Evolutionary conservation across 768 basidiomycete species (phyloP).

Genomic region (Hemileccinum impolitum): DNA sequence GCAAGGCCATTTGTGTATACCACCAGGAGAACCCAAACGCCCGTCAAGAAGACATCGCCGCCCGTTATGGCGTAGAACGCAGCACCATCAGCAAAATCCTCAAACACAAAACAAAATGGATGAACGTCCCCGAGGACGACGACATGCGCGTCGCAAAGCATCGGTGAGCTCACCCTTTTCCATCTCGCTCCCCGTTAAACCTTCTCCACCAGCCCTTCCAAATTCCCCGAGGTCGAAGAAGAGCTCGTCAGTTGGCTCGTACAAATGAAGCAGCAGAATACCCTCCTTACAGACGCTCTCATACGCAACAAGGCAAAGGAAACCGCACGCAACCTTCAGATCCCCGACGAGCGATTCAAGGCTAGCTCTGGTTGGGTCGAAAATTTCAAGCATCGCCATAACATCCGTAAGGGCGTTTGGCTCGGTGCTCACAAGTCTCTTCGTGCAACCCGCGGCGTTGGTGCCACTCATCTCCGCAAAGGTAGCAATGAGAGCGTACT

Average conservation of each 20-base stretch:
- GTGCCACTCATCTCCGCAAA: constrained; percentile 36
- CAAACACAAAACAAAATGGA: constrained; percentile 81
- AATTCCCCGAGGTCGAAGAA: constrained; percentile 75
- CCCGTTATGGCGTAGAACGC: constrained; percentile 73
- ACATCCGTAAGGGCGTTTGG: constrained; percentile 67
- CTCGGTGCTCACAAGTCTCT: constrained; percentile 37
- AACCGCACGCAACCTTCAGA: constrained; percentile 53
- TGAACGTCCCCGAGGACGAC: constrained; percentile 60
- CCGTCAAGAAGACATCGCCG: constrained; percentile 83
- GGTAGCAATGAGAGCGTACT: constrained; percentile 32
- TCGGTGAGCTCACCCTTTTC: constrained; percentile 41
- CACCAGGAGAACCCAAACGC: constrained; percentile 60
- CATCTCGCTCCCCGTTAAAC: constrained; percentile 9
- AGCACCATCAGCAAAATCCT: constrained; percentile 94
- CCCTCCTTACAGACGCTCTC: constrained; percentile 58
- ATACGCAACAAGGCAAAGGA: constrained; percentile 66
- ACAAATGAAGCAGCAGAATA: constrained; percentile 45
- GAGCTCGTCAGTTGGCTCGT: constrained; percentile 59
- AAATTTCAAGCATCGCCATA: constrained; percentile 83
- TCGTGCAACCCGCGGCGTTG: constrained; percentile 30
- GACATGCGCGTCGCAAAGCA: constrained; percentile 63
- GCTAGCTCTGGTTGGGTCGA: constrained; percentile 92
- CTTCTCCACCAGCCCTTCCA: constrained; percentile 54
- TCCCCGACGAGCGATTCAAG: constrained; percentile 76
- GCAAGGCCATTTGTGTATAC: constrained; percentile 71